These are phyloP conservation scores for Xylariaceae sp. DNA, from an alignment of 2,329 filamentous ascomycete genomes.

Conservation along the genomic window DNA sequence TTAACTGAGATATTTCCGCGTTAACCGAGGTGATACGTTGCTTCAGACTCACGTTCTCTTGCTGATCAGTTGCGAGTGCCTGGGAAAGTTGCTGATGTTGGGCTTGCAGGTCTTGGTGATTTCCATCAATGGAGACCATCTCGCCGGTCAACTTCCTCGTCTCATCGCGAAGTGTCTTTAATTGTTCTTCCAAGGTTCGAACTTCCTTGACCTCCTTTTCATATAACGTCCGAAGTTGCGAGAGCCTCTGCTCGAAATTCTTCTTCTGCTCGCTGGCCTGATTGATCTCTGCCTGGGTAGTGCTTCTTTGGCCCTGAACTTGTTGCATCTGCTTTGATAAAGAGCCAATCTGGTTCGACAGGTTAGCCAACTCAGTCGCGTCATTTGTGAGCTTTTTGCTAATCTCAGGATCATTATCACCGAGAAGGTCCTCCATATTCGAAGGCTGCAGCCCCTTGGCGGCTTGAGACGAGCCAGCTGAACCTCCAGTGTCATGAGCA, in stretches of 20 bases:
- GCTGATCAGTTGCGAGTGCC: conserved; percentile 78
- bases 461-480: conserved; percentile 40
- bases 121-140: conserved; percentile 76
- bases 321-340: conserved; percentile 92
- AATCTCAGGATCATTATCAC: conserved; percentile 82
- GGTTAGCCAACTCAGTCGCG: conserved; percentile 86
- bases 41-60: conserved; percentile 81
- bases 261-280: conserved; percentile 83
- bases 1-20: conserved; percentile 75
- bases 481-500: conserved; percentile 69
- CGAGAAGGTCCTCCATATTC: conserved; percentile 72
- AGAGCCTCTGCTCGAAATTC: conserved; percentile 84
- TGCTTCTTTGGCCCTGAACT: conserved; percentile 75
- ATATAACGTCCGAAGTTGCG: conserved; percentile 82
- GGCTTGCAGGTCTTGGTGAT: conserved; percentile 72
- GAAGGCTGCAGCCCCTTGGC: conserved; percentile 14
- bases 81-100: conserved; percentile 75
- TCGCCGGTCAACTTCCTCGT: conserved; percentile 82
- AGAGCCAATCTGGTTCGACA: conserved; percentile 92
- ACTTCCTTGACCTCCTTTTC: conserved; percentile 91
- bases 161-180: conserved; percentile 71
- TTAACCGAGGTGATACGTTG: conserved; percentile 84
- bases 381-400: conserved; percentile 86
- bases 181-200: conserved; percentile 77
- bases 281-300: conserved; percentile 76